Base-by-base conservation (phyloP, 306 rosid genomes). In the Vachellia pachyceras region DNA sequence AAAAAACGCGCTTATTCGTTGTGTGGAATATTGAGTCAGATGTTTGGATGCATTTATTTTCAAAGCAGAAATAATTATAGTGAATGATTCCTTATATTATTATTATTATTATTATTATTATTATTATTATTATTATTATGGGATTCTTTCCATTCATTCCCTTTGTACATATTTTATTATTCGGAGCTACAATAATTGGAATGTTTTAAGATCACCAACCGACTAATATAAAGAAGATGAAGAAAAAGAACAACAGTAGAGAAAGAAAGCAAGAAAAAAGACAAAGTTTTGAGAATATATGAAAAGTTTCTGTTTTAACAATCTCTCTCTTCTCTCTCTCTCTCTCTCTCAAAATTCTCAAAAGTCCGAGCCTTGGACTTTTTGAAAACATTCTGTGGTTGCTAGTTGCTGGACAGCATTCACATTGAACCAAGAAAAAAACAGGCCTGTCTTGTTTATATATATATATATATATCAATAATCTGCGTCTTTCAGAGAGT, bases 331-430 rank as follows among this genome's bases (percentile, higher is more conserved):
- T n/a, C n/a, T n/a, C n/a, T n/a, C n/a, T n/a, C 52, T 46, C 52
- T 55, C 4, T 55, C 63, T 57, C 33, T 44, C 64, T 42, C 15
- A 42, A 46, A 20, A 37, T 77, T 67, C 37, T 66, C 36, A 15
- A 64, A 73, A 77, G 87, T 57, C 77, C 37, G 68, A 61, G 76
- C 88, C 82, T 25, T 57, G 10, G 60, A 76, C 71, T 69, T 64
- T 69, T 67, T 2, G 72, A 40, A 83, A 67, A 82, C 83, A 82
- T 82, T 82, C 85, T 25, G 67, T 63, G 79, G 37, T 81, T 49
- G 66, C 55, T 42, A 60, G 39, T 25, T 60, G 67, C 67, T 60
- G 67, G 14, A 10, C 67, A 55, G 70, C 66, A 73, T 85, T 85
- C 84, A 63, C 35, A 85, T 72, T 68, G 40, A 72, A 55, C 63